A percentile compares a stretch with the other conserved stretches of the same genome.
These are phyloP conservation scores for Coemansia sp. DNA, from an alignment of 192 early-diverging fungal genomes.

Conservation along the genomic window DNA sequence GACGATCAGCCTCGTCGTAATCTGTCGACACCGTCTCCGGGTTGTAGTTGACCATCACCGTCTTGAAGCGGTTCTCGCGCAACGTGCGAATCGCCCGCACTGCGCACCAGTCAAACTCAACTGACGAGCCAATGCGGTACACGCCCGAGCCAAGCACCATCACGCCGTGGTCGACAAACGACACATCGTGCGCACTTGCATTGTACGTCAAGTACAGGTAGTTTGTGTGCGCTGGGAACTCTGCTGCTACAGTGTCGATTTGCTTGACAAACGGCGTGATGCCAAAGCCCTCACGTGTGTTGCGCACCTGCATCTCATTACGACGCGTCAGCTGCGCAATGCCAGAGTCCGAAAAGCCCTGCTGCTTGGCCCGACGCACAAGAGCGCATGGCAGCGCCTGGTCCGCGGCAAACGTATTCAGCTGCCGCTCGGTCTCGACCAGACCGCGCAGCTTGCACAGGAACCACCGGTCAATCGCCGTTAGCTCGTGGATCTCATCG, in stretches of 20 bases:
- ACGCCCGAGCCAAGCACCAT: conserved; percentile 98
- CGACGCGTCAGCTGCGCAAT: conserved; percentile 62
- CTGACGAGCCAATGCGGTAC: conserved; percentile 95
- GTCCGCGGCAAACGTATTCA: conserved; percentile 51
- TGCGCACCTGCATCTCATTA: conserved; percentile 87
- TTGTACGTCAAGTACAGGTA: conserved; percentile 99
- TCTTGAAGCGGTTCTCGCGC: conserved; percentile 73
- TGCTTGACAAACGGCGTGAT: conserved; percentile 96
- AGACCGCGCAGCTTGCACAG: conserved; percentile 90
- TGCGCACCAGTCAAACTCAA: conserved; percentile 96
- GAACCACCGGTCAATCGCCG: conserved; percentile 97
- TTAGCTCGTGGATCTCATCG: conserved; percentile 87
- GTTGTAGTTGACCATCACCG: conserved; percentile 98
- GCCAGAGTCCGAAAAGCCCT: conserved; percentile 89
- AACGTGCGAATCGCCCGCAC: conserved; percentile 79
- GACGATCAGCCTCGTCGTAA: conserved; percentile 95
- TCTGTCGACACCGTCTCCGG: conserved; percentile 98
- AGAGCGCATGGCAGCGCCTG: conserved; percentile 60
- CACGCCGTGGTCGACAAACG: conserved; percentile 90
- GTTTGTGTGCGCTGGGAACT: conserved; percentile 98
- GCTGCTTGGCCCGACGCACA: conserved; percentile 82
- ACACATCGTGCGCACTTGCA: conserved; percentile 87
- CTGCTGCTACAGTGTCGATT: conserved; percentile 98
- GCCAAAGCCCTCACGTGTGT: conserved; percentile 72
- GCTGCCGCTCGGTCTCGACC: conserved; percentile 73